Base-by-base conservation (phyloP, 768 basidiomycete species). In the Melanogaster broomeanus region DNA sequence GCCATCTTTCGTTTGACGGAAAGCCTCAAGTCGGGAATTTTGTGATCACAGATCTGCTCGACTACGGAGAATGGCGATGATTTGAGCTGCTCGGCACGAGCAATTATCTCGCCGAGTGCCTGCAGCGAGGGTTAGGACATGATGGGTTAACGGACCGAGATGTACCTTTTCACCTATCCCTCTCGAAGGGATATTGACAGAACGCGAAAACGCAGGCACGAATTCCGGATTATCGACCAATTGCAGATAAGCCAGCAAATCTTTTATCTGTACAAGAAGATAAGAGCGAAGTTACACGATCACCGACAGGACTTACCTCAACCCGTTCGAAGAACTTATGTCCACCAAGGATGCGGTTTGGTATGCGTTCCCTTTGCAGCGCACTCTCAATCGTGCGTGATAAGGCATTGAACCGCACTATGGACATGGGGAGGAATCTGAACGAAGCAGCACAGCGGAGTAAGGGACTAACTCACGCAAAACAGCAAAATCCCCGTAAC, bases 311-410 rank as follows among this genome's bases (percentile, higher is more conserved):
- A 15, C 57, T 72, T 42, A 84, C 87, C 76, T 93, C 92, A 61
- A 82, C 64, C 16, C 91, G 82, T 56, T 93, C 90, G 59, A 94
- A 94, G 76, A 93, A 93, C 62, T 85, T 88, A 61, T 88, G 87
- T 0, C 91, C 91, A 19, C 83, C 86, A 2, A 94, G 76, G 43
- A 94, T 79, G 51, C 82, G 73, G 58, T 79, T 82, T 1, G 91
- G 91, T 34, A 96, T 88, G n/a, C 83, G 81, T 55, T 85, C 82
- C 55, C 80, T 84, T 62, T 91, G 90, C 21, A 96, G 68, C 0
- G 86, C 84, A 13, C 76, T 78, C 69, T 94, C 93, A 30, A 94
- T 78, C 0, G 75, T 73, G 28, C 91, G 79, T 1, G 90, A 92
- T 5, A 92, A 72, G 0, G 91, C 86, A 64, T 88, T 93, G 60